A percentile compares a stretch with the other conserved stretches of the same genome.
phyloP scores from a whole-genome alignment of 2,329 filamentous ascomycete species.

The Aspergillus caelatus region DNA sequence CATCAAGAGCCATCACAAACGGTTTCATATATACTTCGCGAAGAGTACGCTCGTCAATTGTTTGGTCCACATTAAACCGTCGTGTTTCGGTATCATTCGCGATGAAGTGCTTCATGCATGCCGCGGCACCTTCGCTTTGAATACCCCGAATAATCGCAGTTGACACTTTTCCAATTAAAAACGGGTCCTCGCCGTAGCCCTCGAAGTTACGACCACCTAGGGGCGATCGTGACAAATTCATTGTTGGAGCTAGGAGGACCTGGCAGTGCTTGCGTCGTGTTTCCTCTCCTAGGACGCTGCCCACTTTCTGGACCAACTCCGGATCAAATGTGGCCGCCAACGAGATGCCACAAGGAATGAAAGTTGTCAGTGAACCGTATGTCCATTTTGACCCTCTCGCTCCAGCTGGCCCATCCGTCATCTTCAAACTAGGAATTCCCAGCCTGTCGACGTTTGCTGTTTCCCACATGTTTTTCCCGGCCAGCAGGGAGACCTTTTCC shows the following conservation, averaged over 20 bases:
- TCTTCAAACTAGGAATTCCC: constrained; percentile 3
- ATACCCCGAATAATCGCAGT: constrained; percentile 7
- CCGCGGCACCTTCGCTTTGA: constrained; percentile 12
- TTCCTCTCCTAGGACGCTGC: background rate
- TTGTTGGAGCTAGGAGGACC: constrained; percentile 9
- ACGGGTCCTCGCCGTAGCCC: constrained; percentile 20
- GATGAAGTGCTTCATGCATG: constrained; percentile 22
- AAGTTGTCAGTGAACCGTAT: constrained; percentile 5
- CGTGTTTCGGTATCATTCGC: constrained; percentile 17
- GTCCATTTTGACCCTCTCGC: constrained; percentile 6
- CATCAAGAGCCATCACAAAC: constrained; percentile 14
- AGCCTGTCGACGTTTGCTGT: background rate
- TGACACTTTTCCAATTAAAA: constrained; percentile 13
- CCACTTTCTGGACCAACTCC: background rate
- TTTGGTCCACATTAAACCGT: constrained; percentile 8
- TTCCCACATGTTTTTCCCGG: constrained; percentile 7
- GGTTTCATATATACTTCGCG: constrained; percentile 24
- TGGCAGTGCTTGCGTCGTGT: background rate
- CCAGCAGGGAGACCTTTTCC: constrained; percentile 1
- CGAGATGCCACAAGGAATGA: constrained; percentile 6
- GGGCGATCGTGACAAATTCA: constrained; percentile 9
- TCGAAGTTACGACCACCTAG: constrained; percentile 24
- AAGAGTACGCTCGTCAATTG: constrained; percentile 12
- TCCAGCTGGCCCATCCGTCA: constrained; percentile 11
- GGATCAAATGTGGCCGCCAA: constrained; percentile 7